A percentile compares a stretch with the other conserved stretches of the same genome.
phyloP scores from a whole-genome alignment of 148 eudicot species.

The Dysphania ambrosioides region DNA sequence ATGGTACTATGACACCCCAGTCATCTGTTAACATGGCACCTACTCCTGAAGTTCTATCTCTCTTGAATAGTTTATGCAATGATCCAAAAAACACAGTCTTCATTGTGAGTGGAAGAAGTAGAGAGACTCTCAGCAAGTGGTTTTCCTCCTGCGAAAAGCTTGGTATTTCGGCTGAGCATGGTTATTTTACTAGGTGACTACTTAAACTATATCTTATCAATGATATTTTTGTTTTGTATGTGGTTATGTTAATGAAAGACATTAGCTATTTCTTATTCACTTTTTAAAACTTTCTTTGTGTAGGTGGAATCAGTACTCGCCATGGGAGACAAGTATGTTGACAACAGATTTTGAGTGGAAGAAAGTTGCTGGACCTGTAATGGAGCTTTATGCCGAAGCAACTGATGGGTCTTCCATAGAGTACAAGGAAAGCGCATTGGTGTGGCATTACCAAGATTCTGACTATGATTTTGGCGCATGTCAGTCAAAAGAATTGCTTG shows the following conservation, averaged over 20 bases:
- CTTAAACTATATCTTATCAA: not conserved
- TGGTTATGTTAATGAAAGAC: not conserved
- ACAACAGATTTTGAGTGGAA: conserved; percentile 62
- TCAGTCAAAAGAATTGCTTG: conserved; percentile 80
- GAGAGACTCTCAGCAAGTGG: conserved; percentile 54
- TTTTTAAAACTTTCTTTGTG: not conserved
- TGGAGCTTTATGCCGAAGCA: conserved; percentile 76
- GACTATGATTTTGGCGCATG: conserved; percentile 72
- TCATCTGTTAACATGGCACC: conserved; percentile 56
- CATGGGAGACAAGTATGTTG: conserved; percentile 50
- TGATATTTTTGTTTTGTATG: not conserved
- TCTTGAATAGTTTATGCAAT: conserved; percentile 49
- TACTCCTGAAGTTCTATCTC: conserved; percentile 35
- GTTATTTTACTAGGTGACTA: conserved; percentile 58
- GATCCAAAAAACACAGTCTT: conserved; percentile 73
- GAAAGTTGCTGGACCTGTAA: conserved; percentile 51
- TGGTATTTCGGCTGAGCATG: conserved; percentile 79
- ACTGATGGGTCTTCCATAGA: conserved; percentile 80
- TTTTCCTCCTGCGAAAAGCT: conserved; percentile 61
- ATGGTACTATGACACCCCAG: conserved; percentile 69
- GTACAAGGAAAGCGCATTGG: conserved; percentile 70
- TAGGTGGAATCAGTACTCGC: conserved; percentile 56
- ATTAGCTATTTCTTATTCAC: no score
- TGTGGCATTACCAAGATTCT: conserved; percentile 84
- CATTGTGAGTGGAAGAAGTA: conserved; percentile 73